Conservation (phyloP, 805 yeast species). For the Saturnispora galanensis region DNA sequence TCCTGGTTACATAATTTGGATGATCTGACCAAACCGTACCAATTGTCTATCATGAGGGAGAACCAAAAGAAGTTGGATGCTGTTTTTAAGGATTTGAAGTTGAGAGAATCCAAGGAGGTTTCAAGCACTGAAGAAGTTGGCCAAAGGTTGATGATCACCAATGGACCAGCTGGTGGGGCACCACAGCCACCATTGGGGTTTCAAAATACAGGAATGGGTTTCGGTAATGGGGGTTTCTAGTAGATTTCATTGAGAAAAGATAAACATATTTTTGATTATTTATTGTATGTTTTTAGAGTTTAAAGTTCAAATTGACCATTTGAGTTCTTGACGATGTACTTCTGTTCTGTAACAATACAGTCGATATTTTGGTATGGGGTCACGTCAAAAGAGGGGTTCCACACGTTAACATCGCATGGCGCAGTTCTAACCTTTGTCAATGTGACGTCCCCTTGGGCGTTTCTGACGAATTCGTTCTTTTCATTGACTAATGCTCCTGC, state of each 20-base stretch:
- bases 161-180: conserved; percentile 37
- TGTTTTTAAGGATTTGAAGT: conserved; percentile 60
- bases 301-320: conserved; percentile 37
- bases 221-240: conserved; percentile 43
- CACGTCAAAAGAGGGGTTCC: conserved; percentile 97
- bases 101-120: conserved; percentile 47
- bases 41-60: conserved; percentile 75
- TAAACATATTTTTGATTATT: conserved; percentile 7
- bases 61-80: conserved; percentile 57
- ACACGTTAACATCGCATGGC: conserved; percentile 73
- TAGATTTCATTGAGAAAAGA: not conserved
- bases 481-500: conserved; percentile 51
- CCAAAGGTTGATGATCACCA: conserved; percentile 74
- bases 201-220: conserved; percentile 66
- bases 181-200: conserved; percentile 37
- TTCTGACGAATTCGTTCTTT: conserved; percentile 24
- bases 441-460: conserved; percentile 16
- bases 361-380: conserved; percentile 79
- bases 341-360: conserved; percentile 80
- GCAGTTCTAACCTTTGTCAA: conserved; percentile 62
- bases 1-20: conserved; percentile 82
- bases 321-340: conserved; percentile 39
- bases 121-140: conserved; percentile 43
- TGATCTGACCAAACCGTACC: conserved; percentile 87
- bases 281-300: conserved; percentile 1